Conservation (phyloP, 169 alveolate genomes). For the Plasmodium gonderi region DNA sequence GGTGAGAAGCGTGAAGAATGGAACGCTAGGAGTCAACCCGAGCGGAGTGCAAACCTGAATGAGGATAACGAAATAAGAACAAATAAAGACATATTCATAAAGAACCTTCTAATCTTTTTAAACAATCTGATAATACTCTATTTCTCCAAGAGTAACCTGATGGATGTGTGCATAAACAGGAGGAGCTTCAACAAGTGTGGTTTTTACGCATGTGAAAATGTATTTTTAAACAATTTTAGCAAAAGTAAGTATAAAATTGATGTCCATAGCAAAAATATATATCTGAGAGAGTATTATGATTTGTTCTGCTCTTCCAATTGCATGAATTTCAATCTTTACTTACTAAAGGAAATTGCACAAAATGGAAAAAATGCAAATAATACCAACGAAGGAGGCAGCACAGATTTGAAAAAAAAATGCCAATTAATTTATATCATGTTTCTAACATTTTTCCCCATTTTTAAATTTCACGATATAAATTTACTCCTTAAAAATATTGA, state of each 20-base stretch:
- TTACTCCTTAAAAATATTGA: constrained; percentile 37
- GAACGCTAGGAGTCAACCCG: not conserved
- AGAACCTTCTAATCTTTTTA: constrained; percentile 26
- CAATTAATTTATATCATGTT: constrained; percentile 63
- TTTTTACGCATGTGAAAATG: constrained; percentile 72
- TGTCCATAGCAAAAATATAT: constrained; percentile 11
- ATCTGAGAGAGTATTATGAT: constrained; percentile 56
- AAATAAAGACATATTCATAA: constrained; percentile 24
- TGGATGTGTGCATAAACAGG: constrained; percentile 65
- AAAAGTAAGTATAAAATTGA: constrained; percentile 62
- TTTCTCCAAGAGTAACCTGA: constrained; percentile 30
- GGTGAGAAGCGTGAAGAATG: not conserved
- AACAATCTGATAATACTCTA: constrained; percentile 24
- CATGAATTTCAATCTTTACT: constrained; percentile 41
- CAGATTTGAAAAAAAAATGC: constrained; percentile 19
- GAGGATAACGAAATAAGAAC: constrained; percentile 10
- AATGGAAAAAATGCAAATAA: not conserved
- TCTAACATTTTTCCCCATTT: constrained; percentile 63
- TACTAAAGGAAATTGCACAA: constrained; percentile 15
- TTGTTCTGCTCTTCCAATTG: constrained; percentile 65
- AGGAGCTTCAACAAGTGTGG: constrained; percentile 67
- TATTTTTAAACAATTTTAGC: constrained; percentile 17
- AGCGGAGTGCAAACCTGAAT: not conserved
- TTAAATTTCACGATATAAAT: constrained; percentile 44
- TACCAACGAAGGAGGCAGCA: not conserved